A percentile compares a stretch with the other conserved stretches of the same genome.
phyloP scores from a whole-genome alignment of 106 monocot genomes.

The Hemerocallis citrina region DNA sequence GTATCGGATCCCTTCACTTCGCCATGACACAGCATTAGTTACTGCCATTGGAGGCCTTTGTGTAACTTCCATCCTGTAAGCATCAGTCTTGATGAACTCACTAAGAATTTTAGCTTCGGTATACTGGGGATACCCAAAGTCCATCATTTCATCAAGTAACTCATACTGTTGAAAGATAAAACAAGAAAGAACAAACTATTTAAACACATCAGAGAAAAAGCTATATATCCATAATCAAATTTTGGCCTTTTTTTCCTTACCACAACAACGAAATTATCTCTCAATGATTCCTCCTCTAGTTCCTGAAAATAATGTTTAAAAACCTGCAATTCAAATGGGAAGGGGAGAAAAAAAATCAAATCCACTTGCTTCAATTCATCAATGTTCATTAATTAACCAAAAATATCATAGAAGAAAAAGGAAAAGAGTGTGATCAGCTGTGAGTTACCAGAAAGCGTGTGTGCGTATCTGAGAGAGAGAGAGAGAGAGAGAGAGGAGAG shows the following conservation, averaged over 20 bases:
- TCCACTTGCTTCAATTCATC: neutral
- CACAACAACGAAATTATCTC: conserved; percentile 99
- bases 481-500: neutral
- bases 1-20: conserved; percentile 89
- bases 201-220: neutral
- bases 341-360: neutral
- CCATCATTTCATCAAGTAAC: conserved; percentile 95
- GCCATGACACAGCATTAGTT: conserved; percentile 97
- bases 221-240: neutral
- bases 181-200: neutral
- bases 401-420: neutral
- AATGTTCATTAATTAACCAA: neutral
- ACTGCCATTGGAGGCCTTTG: conserved; percentile 98
- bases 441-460: too few species aligned
- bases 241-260: too few species aligned
- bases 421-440: neutral
- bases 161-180: conserved; percentile 54
- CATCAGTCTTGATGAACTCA: conserved; percentile 97
- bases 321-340: conserved; percentile 32
- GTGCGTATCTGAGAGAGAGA: neutral
- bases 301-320: conserved; percentile 99
- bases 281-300: conserved; percentile 87
- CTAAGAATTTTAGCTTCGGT: conserved; percentile 95
- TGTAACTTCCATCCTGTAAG: conserved; percentile 91
- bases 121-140: conserved; percentile 94